A percentile compares a stretch with the other conserved stretches of the same genome.
Conservation (phyloP, 192 early-diverging fungal species). For the Entomortierella chlamydospora region DNA sequence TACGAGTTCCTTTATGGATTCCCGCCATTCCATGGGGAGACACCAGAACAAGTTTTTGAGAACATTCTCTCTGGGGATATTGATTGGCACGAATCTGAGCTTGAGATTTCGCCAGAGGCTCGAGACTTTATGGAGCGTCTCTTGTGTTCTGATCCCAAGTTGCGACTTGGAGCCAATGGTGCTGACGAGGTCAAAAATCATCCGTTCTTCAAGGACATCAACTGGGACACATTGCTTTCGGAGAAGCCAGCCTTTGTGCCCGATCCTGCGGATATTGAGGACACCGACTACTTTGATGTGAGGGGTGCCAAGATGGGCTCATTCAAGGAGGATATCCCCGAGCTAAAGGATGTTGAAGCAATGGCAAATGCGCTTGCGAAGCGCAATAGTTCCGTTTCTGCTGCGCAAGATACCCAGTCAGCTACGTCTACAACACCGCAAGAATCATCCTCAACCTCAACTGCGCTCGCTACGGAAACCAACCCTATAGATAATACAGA, state of each 20-base stretch:
- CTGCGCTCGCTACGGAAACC: slow-evolving; percentile 8
- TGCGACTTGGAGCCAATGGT: slow-evolving; percentile 75
- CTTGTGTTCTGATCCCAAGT: slow-evolving; percentile 71
- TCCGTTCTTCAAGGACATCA: slow-evolving; percentile 76
- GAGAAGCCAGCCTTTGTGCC: slow-evolving; percentile 87
- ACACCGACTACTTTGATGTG: slow-evolving; percentile 95
- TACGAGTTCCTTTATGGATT: slow-evolving; percentile 88
- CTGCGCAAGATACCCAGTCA: slow-evolving; percentile 11
- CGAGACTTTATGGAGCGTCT: slow-evolving; percentile 83
- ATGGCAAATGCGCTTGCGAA: slow-evolving; percentile 56
- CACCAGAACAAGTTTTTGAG: slow-evolving; percentile 85
- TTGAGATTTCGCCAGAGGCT: slow-evolving; percentile 79
- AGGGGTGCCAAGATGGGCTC: slow-evolving; percentile 78
- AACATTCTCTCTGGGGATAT: slow-evolving; percentile 82
- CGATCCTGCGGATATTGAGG: slow-evolving; percentile 77
- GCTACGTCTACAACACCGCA: background rate
- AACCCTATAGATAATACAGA: slow-evolving; percentile 32
- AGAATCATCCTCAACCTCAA: slow-evolving; percentile 6
- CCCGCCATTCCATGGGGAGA: slow-evolving; percentile 85
- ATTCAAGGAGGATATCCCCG: slow-evolving; percentile 52
- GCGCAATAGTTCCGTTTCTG: slow-evolving; percentile 24
- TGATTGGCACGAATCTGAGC: slow-evolving; percentile 78
- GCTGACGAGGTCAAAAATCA: slow-evolving; percentile 81
- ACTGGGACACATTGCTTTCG: slow-evolving; percentile 74
- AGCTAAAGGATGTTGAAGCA: slow-evolving; percentile 45